phyloP scores from a whole-genome alignment of 192 early-diverging fungal species.

The Coemansia sp. region DNA sequence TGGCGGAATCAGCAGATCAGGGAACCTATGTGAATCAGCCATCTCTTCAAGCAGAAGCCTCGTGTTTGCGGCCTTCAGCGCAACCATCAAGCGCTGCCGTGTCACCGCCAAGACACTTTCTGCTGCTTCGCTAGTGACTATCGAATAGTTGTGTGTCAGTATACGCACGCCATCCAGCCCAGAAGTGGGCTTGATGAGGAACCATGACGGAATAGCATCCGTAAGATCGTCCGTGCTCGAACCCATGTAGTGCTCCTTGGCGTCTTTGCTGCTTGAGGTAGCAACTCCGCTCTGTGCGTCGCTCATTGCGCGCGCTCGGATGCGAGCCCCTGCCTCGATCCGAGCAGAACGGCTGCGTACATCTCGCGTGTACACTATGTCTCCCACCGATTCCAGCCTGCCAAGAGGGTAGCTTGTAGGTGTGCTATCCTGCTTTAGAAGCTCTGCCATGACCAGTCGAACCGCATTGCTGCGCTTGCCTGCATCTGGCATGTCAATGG shows the following conservation, averaged over 20 bases:
- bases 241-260: neutral
- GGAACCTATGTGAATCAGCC: slow-evolving; percentile 47
- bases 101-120: slow-evolving; percentile 46
- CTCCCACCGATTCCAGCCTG: slow-evolving; percentile 26
- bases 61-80: slow-evolving; percentile 49
- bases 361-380: slow-evolving; percentile 50
- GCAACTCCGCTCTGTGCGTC: slow-evolving; percentile 15
- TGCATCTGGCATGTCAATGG: slow-evolving; percentile 25
- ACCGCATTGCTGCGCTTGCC: slow-evolving; percentile 36
- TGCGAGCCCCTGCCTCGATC: slow-evolving; percentile 29
- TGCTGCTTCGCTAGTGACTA: slow-evolving; percentile 35
- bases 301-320: slow-evolving; percentile 27
- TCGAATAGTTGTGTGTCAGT: slow-evolving; percentile 54
- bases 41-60: slow-evolving; percentile 51
- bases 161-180: slow-evolving; percentile 48
- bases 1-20: slow-evolving; percentile 34
- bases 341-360: slow-evolving; percentile 45
- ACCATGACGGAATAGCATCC: slow-evolving; percentile 52
- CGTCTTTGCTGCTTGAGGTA: neutral
- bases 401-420: slow-evolving; percentile 25
- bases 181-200: slow-evolving; percentile 45
- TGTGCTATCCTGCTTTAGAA: slow-evolving; percentile 29
- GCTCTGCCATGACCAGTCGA: slow-evolving; percentile 36
- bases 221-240: slow-evolving; percentile 14
- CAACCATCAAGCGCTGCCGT: slow-evolving; percentile 51